Evolutionary conservation across 1,139 yeast species (phyloP).

Genomic region (Taphrina deformans): DNA sequence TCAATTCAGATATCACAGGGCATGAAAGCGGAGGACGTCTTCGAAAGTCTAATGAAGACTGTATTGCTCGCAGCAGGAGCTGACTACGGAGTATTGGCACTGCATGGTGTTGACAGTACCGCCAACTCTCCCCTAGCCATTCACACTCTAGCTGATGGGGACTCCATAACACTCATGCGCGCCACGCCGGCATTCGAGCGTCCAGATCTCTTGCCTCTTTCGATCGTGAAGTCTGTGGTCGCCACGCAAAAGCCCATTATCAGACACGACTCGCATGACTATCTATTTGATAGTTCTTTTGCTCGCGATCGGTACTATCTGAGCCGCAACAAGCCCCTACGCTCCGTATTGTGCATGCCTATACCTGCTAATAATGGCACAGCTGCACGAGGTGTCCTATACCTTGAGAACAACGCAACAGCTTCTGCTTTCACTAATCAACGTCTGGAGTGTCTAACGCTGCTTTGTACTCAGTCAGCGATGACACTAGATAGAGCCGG

Average conservation of each 20-base stretch:
- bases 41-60: slow-evolving; percentile 38
- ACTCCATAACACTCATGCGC: slow-evolving; percentile 30
- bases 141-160: slow-evolving; percentile 11
- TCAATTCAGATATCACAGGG: slow-evolving; percentile 13
- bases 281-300: slow-evolving; percentile 9
- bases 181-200: slow-evolving; percentile 32
- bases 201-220: slow-evolving; percentile 29
- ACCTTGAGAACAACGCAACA: slow-evolving; percentile 38
- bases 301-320: slow-evolving; percentile 28
- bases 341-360: slow-evolving; percentile 37
- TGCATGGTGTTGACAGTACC: background rate
- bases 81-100: slow-evolving; percentile 37
- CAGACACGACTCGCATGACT: background rate
- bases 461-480: slow-evolving; percentile 39
- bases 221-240: slow-evolving; percentile 10
- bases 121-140: background rate
- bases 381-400: slow-evolving; percentile 35
- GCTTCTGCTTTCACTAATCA: slow-evolving; percentile 33
- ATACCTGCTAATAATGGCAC: slow-evolving; percentile 33
- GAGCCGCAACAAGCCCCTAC: slow-evolving; percentile 18
- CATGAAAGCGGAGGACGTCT: slow-evolving; percentile 3
- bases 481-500: slow-evolving; percentile 40
- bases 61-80: slow-evolving; percentile 39
- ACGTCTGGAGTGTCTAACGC: slow-evolving; percentile 36
- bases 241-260: slow-evolving; percentile 12